Percentiles rank a stretch among this genome's conserved stretches.
Conservation (phyloP, 75 land plant genomes). For the Selaginella moellendorffii region DNA sequence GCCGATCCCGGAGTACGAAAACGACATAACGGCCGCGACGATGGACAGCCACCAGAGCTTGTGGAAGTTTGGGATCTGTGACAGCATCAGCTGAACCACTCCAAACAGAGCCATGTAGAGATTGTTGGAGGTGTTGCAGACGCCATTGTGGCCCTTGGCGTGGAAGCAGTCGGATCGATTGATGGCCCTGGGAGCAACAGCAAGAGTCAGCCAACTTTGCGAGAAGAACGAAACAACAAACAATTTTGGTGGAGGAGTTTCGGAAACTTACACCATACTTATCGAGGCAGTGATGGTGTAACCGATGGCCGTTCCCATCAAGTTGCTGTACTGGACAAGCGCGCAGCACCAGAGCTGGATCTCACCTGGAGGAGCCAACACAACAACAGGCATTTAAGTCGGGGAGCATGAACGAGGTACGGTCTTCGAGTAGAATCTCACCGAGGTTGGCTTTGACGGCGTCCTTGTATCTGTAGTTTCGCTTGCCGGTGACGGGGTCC, state of each 20-base stretch:
- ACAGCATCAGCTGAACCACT: conserved; percentile 38
- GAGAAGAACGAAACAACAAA: neutral
- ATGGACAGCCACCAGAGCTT: conserved; percentile 56
- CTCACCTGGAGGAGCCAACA: conserved; percentile 30
- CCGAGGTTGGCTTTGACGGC: conserved; percentile 50
- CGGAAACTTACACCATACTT: conserved; percentile 44
- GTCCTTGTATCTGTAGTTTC: conserved; percentile 66
- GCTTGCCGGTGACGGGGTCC: conserved; percentile 44
- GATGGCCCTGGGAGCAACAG: conserved; percentile 42
- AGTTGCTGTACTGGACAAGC: conserved; percentile 37
- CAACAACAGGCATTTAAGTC: neutral
- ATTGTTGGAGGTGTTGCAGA: conserved; percentile 31
- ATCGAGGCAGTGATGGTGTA: conserved; percentile 55
- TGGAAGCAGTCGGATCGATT: conserved; percentile 59
- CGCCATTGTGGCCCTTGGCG: conserved; percentile 37
- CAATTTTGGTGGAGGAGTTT: too few relatives aligned
- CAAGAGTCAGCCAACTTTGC: neutral
- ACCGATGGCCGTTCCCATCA: conserved; percentile 50
- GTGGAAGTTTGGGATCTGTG: conserved; percentile 74
- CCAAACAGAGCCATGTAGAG: conserved; percentile 63
- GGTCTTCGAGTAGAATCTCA: conserved; percentile 6
- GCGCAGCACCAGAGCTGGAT: conserved; percentile 46
- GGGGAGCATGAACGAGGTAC: too few relatives aligned
- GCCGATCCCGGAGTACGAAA: conserved; percentile 60
- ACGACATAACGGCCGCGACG: conserved; percentile 82